Evolutionary conservation across 345 rosid genomes (phyloP).

Genomic region (Citrus australasica): DNA sequence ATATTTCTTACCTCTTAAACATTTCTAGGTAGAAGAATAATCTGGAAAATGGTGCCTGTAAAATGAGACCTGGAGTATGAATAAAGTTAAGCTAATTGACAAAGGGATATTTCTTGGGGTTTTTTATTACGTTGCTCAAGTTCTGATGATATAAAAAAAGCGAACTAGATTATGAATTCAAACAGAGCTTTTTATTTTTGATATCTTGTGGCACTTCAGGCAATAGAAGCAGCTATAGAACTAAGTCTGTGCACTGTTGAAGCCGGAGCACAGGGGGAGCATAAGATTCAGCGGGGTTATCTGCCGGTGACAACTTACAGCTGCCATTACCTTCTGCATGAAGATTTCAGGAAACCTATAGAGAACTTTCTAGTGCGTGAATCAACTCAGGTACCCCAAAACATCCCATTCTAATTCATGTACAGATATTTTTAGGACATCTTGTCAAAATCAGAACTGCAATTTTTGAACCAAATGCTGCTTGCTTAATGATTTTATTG

Average conservation of each 20-base stretch:
- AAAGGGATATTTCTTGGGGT: neutral
- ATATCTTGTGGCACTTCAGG: conserved; percentile 34
- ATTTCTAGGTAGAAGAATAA: neutral
- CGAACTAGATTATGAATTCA: neutral
- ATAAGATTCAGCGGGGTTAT: conserved; percentile 92
- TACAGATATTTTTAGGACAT: neutral
- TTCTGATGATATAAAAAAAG: neutral
- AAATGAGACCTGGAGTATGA: neutral
- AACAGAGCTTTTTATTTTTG: neutral
- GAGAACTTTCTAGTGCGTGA: conserved; percentile 64
- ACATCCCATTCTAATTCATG: neutral
- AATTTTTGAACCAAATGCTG: neutral
- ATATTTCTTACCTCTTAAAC: neutral
- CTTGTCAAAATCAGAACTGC: neutral
- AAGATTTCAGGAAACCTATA: conserved; percentile 65
- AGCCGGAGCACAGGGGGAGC: conserved; percentile 99
- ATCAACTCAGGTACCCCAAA: conserved; percentile 57
- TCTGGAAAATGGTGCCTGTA: neutral
- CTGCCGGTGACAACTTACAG: conserved; percentile 85
- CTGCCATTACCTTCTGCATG: conserved; percentile 74
- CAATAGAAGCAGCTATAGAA: conserved; percentile 92
- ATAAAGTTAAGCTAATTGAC: neutral
- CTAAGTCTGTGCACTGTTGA: conserved; percentile 73
- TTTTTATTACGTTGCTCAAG: neutral
- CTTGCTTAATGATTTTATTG: neutral